A percentile compares a stretch with the other conserved stretches of the same genome.
Evolutionary conservation across 441 rosid species (phyloP).

Genomic region (Gossypium davidsonii): DNA sequence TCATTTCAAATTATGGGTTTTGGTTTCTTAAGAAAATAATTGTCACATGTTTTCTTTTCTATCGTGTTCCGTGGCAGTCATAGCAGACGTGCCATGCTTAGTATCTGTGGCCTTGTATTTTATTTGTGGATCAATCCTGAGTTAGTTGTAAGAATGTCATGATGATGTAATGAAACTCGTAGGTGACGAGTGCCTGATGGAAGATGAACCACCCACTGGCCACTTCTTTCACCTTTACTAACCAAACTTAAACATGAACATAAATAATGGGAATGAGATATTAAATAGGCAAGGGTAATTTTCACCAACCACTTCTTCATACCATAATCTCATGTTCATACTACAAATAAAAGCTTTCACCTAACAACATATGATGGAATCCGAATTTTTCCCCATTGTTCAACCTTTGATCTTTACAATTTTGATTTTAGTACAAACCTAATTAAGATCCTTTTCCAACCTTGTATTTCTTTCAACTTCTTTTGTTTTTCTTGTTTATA

Average conservation of each 20-base stretch:
- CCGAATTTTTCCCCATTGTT: not conserved
- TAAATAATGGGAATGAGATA: not conserved
- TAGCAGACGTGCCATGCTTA: not conserved
- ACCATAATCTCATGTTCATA: not conserved
- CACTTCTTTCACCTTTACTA: not conserved
- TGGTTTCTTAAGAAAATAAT: not conserved
- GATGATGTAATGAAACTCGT: not conserved
- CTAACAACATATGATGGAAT: not conserved
- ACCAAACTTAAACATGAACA: not conserved
- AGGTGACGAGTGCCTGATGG: not conserved
- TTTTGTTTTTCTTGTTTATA: not conserved
- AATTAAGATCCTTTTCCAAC: not conserved
- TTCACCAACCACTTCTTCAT: not conserved
- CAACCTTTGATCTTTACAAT: not conserved
- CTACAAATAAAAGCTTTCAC: not conserved
- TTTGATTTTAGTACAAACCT: not conserved
- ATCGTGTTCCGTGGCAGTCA: not conserved
- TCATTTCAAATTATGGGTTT: not conserved
- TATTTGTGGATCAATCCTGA: not conserved
- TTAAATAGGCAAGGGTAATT: not conserved
- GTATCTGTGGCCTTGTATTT: not conserved
- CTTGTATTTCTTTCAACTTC: not conserved
- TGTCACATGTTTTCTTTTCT: not conserved
- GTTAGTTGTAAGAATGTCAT: not conserved
- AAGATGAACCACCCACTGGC: not conserved